phyloP scores from a whole-genome alignment of 2,329 filamentous ascomycete genomes.

The Fusarium coffeatum region DNA sequence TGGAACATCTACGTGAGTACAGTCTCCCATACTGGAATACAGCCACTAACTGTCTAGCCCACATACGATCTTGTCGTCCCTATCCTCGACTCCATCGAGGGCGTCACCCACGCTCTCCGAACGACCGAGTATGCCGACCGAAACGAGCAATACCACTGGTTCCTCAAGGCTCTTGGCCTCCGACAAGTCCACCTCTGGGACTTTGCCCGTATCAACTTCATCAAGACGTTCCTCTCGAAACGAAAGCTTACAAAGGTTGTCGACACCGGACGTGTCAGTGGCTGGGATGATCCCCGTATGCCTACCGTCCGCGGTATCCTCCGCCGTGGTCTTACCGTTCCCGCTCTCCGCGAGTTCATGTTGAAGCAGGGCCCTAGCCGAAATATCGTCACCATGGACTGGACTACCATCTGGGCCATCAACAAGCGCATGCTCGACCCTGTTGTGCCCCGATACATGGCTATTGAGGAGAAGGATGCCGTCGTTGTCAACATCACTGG shows the following conservation, averaged over 20 bases:
- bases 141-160: slow-evolving; percentile 89
- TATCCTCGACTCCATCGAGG: slow-evolving; percentile 82
- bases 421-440: slow-evolving; percentile 90
- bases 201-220: slow-evolving; percentile 86
- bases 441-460: slow-evolving; percentile 77
- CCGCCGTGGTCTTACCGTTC: slow-evolving; percentile 81
- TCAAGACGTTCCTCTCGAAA: slow-evolving; percentile 85
- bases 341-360: slow-evolving; percentile 85
- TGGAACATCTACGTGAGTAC: slow-evolving; percentile 78
- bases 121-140: slow-evolving; percentile 91
- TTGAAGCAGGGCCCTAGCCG: slow-evolving; percentile 85
- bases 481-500: slow-evolving; percentile 79
- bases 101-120: slow-evolving; percentile 83
- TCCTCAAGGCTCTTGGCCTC: slow-evolving; percentile 78
- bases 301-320: slow-evolving; percentile 84
- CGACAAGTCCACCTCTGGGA: slow-evolving; percentile 87
- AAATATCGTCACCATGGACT: slow-evolving; percentile 87
- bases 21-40: too few species aligned
- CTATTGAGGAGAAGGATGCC: slow-evolving; percentile 75
- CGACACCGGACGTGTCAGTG: slow-evolving; percentile 78
- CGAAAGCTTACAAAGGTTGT: slow-evolving; percentile 88
- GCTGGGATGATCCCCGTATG: slow-evolving; percentile 90
- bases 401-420: slow-evolving; percentile 77
- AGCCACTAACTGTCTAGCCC: slow-evolving; percentile 53
- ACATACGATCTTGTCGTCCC: slow-evolving; percentile 90